Conservation (phyloP, 805 yeast genomes). For the Candida maesae region DNA sequence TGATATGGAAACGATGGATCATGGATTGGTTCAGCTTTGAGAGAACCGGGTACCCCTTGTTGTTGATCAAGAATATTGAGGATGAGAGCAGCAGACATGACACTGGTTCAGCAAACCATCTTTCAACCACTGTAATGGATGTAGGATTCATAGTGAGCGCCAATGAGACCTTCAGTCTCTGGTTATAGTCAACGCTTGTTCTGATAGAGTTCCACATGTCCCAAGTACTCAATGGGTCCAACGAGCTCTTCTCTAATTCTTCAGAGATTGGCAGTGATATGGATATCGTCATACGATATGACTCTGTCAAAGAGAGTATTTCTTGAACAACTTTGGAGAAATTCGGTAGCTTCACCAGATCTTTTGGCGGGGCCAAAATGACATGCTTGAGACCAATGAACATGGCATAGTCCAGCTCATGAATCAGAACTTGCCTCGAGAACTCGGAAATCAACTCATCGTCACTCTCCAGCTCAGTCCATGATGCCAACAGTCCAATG, state of each 20-base stretch:
- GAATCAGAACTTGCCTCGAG: slow-evolving; percentile 51
- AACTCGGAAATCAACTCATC: slow-evolving; percentile 47
- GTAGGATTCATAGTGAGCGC: slow-evolving; percentile 65
- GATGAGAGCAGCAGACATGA: slow-evolving; percentile 52
- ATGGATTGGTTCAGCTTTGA: slow-evolving; percentile 52
- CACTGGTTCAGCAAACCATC: slow-evolving; percentile 72
- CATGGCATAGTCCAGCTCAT: slow-evolving; percentile 56
- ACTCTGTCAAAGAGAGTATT: slow-evolving; percentile 30
- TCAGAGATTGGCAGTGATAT: slow-evolving; percentile 49
- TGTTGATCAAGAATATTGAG: slow-evolving; percentile 53
- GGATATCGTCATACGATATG: slow-evolving; percentile 32
- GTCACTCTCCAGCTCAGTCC: slow-evolving; percentile 64
- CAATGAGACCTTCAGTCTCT: slow-evolving; percentile 62
- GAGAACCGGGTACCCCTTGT: slow-evolving; percentile 61
- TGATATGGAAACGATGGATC: slow-evolving; percentile 40
- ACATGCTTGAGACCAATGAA: slow-evolving; percentile 54
- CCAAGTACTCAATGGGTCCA: slow-evolving; percentile 54
- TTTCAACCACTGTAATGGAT: slow-evolving; percentile 45
- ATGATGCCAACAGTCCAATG: slow-evolving; percentile 59
- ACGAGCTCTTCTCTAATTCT: slow-evolving; percentile 29
- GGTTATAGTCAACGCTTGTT: slow-evolving; percentile 48
- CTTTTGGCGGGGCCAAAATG: slow-evolving; percentile 61
- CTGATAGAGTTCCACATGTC: slow-evolving; percentile 70
- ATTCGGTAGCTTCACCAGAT: slow-evolving; percentile 46
- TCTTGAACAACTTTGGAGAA: slow-evolving; percentile 43